Evolutionary conservation across 2,329 filamentous ascomycete genomes (phyloP).

Genomic region (Phyllachora maydis): DNA sequence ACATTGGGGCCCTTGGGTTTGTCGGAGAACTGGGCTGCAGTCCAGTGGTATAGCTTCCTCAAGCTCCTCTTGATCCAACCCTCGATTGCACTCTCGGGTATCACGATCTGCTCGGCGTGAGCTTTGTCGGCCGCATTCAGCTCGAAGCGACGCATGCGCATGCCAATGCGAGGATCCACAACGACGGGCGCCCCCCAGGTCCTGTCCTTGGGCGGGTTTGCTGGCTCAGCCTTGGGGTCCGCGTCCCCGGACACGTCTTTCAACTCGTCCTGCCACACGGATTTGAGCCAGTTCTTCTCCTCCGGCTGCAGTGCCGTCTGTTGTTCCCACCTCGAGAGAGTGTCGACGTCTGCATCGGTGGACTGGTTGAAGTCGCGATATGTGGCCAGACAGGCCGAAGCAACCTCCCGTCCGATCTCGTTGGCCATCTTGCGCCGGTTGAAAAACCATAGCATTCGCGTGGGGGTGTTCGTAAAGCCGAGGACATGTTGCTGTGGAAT

Average conservation of each 20-base stretch:
- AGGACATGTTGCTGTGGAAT: slow-evolving; percentile 77
- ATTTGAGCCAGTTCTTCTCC: slow-evolving; percentile 17
- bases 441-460: slow-evolving; percentile 71
- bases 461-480: slow-evolving; percentile 78
- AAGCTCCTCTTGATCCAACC: slow-evolving; percentile 44
- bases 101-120: slow-evolving; percentile 37
- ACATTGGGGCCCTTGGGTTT: too few relatives aligned
- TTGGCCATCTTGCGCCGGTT: slow-evolving; percentile 74
- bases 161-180: slow-evolving; percentile 53
- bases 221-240: neutral
- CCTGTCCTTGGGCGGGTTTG: slow-evolving; percentile 31
- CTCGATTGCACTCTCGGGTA: slow-evolving; percentile 48
- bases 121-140: slow-evolving; percentile 49
- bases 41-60: slow-evolving; percentile 30
- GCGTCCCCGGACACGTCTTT: slow-evolving; percentile 4
- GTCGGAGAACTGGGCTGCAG: slow-evolving; percentile 17
- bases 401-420: slow-evolving; percentile 68
- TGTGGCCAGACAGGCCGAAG: slow-evolving; percentile 55
- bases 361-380: slow-evolving; percentile 24
- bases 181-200: slow-evolving; percentile 60
- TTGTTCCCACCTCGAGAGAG: slow-evolving; percentile 25
- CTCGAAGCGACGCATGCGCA: slow-evolving; percentile 65
- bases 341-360: slow-evolving; percentile 9
- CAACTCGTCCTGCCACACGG: slow-evolving; percentile 17
- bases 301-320: slow-evolving; percentile 34